Evolutionary conservation across 2,329 filamentous ascomycete genomes (phyloP), one percentile per base, ranked within the genome.

Genomic region (Trichoderma brevicompactum): DNA sequence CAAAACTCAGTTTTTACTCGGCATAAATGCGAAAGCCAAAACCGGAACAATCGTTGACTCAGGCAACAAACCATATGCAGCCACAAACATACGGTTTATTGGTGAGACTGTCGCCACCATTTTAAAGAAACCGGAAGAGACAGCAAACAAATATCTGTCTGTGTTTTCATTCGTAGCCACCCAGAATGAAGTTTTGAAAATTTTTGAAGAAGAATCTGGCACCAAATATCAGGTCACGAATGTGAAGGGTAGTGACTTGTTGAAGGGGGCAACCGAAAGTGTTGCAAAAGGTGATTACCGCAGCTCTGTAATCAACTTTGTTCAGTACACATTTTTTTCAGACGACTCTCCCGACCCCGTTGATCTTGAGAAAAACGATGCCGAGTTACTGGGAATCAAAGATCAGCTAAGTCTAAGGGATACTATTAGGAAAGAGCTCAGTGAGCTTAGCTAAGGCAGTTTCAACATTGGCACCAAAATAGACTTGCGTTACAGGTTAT

Each of bases 121-220:
- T 15, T 7, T 50, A 36, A 52, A 43, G 17, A 52, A 61, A 7
- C 58, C 46, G 0, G 44, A 60, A 5, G 36, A 61, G 23, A 52
- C 36, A 7, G 46, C 44, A 19, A 60, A 61, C 19, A 52, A 61
- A 17, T 52, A 43, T 15, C 4, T 61, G 2, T 41, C 23, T 2
- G n/a, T 43, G 2, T 61, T 23, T 28, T 41, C 36, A 8, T 61
- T 17, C 2, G 36, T 17, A 5, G 43, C 46, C 5, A 41, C 58
- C 19, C 46, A 60, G 10, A 60, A 49, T 8, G 56, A 60, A 12
- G 19, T 50, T 50, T 40, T 49, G 44, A 61, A 41, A 15, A 61
- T 61, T 9, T 52, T 61, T 23, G 56, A 50, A 38, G 56, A 50
- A 41, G 56, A 60, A 13, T 19, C 36, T 10, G 36, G 23, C 7